Evolutionary conservation across 345 rosid species (phyloP).

Genomic region (Eucalyptus guilfoylei): DNA sequence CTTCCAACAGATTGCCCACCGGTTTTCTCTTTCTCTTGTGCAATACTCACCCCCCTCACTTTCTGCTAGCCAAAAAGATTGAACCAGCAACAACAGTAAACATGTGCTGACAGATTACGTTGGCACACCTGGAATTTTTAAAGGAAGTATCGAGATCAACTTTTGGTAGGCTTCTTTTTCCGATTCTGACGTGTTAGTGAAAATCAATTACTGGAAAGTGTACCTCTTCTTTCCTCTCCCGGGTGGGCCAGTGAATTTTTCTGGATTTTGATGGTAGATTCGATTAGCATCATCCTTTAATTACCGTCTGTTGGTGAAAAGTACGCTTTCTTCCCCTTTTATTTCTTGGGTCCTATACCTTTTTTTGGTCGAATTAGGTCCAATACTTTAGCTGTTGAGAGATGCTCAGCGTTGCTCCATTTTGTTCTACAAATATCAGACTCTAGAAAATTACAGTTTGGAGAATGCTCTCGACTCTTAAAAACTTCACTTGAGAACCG

Average conservation of each 20-base stretch:
- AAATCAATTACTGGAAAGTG: background rate
- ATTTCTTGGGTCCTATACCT: background rate
- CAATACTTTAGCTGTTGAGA: background rate
- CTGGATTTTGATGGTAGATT: background rate
- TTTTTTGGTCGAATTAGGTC: background rate
- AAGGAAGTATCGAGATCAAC: background rate
- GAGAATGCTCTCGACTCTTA: background rate
- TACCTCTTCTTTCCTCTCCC: background rate
- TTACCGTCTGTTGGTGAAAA: background rate
- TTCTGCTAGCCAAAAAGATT: constrained; percentile 4
- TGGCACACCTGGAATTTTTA: background rate
- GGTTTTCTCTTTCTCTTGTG: constrained; percentile 23
- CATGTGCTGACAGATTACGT: too few relatives aligned
- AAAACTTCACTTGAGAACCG: background rate
- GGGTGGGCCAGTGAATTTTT: background rate
- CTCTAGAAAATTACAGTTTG: background rate
- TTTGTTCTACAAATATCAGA: background rate
- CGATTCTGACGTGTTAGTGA: background rate
- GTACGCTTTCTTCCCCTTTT: background rate
- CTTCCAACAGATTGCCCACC: constrained; percentile 37
- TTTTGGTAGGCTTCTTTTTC: background rate
- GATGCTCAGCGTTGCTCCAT: background rate
- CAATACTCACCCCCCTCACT: constrained; percentile 42
- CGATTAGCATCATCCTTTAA: background rate
- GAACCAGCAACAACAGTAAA: background rate